Base-by-base conservation (phyloP, 2,329 filamentous ascomycete genomes). In the Teratosphaeria viscida region DNA sequence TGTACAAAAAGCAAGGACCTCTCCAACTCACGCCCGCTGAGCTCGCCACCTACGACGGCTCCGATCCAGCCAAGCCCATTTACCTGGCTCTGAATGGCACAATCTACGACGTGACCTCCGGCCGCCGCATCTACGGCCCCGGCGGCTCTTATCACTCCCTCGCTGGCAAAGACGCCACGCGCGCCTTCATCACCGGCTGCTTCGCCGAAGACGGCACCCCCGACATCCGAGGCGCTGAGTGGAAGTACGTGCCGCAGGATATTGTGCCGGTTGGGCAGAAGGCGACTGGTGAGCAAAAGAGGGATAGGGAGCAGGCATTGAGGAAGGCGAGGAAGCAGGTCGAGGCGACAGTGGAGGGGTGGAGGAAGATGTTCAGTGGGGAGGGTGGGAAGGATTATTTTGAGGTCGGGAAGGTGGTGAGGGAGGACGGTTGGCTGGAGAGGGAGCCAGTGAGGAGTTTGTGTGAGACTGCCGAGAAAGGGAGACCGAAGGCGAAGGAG, bases 141-240 rank as follows among this genome's bases (percentile, higher is more conserved):
- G 91, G 90, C 32, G 94, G 92, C 4, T 85, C 85, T 43, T 99
- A 99, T 79, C 81, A 86, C 69, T 86, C 88, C 76, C 96, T 99
- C 74, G 84, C 91, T 0, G 94, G 92, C 62, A 81, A 82, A 63
- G 94, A 99, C 75, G 92, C 92, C 37, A 85, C 88, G 14, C 87
- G 94, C 55, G 90, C 87, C 23, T 99, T 91, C 74, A 85, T 99
- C 23, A 97, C 94, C 2, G 90, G 90, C 19, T 99, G 94, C 74
- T 99, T 99, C 77, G 78, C 83, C 47, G 87, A 90, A 64, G 94
- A 99, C 78, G 79, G 86, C 35, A 94, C 86, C 1, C 81, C 88
- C 3, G 94, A 99, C 76, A 77, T 96, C 72, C 83, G 89, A 62
- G 94, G 94, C 54, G 87, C 90, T 4, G 94, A 97, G 76, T 82